Evolutionary conservation across 345 rosid species (phyloP), one percentile per base, ranked within the genome.

Genomic region (Clausena lansium): DNA sequence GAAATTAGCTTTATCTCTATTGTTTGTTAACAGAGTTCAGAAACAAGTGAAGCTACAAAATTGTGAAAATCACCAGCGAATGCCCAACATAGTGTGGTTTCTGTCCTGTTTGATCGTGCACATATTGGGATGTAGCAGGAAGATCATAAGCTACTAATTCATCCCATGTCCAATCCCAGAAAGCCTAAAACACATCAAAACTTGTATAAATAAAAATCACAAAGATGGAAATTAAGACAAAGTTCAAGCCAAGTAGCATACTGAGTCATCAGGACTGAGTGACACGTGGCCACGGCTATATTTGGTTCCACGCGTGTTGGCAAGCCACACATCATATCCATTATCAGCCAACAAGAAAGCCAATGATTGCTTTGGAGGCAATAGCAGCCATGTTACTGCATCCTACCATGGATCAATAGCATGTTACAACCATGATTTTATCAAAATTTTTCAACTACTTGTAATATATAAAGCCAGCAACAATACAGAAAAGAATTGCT

Each of bases 131-230:
- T 22, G 80, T 76, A 14, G 89, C 89, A 14, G 94, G 91, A 76
- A 89, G 90, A 77, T 91, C 94, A 61, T 67, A 83, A 13, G 86
- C 76, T 27, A 60, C 87, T 71, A 87, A 25, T 74, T 86, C 88
- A 45, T 91, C 90, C 92, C 92, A 87, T 0, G 94, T 68, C 92
- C 94, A 91, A 27, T 84, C 69, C 91, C 94, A 89, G 35, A 71
- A 89, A 4, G 82, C 85, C 94, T 90, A 39, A 35, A 58, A 74
- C 52, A 60, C 24, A 6, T 11, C 22, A 13, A 75, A 65, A 59
- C 32, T 62, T 27, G 7, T n/a, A 32, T 20, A 52, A 28, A 3
- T 30, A 13, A 41, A 19, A 36, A 52, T 30, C 14, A 33, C 54
- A 7, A n/a, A 11, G 47, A 52, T 20, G 14, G 47, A 17, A 55